Evolutionary conservation across 1,284 basidiomycete genomes (phyloP), one percentile per base, ranked within the genome.

Genomic region (Ceratobasidium theobromae): DNA sequence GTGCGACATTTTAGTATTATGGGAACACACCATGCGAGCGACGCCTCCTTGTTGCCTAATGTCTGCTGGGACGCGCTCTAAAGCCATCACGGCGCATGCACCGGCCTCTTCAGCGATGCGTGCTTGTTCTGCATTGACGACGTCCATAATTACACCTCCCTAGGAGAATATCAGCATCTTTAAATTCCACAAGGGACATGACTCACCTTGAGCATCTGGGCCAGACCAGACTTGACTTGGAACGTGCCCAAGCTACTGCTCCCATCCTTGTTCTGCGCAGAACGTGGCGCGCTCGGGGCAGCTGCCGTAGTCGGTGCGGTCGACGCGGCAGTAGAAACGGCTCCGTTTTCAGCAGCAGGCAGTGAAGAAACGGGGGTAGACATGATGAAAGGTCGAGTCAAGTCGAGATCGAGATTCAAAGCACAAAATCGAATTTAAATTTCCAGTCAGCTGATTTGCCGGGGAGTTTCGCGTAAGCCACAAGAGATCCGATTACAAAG

Each of bases 101-200:
- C 97, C 96, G 9, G 96, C 96, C 75, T 97, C 95, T 75, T 98
- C 96, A 67, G 96, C 96, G 72, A 98, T 95, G 70, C 93, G 89
- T 68, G 96, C 96, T 81, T 92, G 90, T 74, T 95, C 88, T 25
- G 82, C 86, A 73, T 92, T 93, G 71, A 93, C 81, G 60, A 95
- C 91, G 76, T 94, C 91, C 91, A 93, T 94, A 76, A 95, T 95
- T 69, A 96, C 93, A 71, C 93, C 94, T 69, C 88, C 87, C 87
- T 87, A 28, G 52, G 21, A 54, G 52, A 43, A 51, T 46, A 28
- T 12, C 65, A 60, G 66, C 57, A 65, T 58, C 32, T 40, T 53
- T 54, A 52, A 57, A 49, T 0, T 28, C 16, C 21, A 2, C 6
- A 35, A 43, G 21, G 23, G 33, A 3, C 23, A 23, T 14, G 14